Percentiles rank a stretch among this genome's conserved stretches.
phyloP scores from a whole-genome alignment of 2,329 filamentous ascomycete genomes.

The Aspergillus ruber region DNA sequence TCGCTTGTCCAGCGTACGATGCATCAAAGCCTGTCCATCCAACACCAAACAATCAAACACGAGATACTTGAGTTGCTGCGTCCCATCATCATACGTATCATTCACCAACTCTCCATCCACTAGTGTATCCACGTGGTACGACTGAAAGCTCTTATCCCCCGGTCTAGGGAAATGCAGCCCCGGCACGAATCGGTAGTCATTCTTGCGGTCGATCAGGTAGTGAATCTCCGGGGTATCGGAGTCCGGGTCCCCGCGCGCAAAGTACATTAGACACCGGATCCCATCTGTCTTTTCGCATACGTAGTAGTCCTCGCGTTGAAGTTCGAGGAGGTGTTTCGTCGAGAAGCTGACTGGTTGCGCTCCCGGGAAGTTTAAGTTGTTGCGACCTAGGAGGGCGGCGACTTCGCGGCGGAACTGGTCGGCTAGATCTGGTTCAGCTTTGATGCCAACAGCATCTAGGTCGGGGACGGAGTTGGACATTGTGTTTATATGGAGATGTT shows the following conservation, averaged over 20 bases:
- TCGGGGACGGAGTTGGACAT: constrained; percentile 38
- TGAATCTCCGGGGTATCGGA: constrained; percentile 64
- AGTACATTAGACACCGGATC: constrained; percentile 89
- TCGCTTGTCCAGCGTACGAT: constrained; percentile 77
- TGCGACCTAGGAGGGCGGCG: constrained; percentile 65
- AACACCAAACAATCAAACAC: constrained; percentile 90
- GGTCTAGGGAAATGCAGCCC: constrained; percentile 75
- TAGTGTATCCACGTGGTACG: constrained; percentile 73
- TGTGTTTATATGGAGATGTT: constrained; percentile 1
- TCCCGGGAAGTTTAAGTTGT: constrained; percentile 67
- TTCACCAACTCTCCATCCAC: constrained; percentile 91
- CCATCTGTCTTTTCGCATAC: constrained; percentile 98
- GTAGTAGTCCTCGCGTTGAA: constrained; percentile 82
- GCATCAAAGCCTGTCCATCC: constrained; percentile 68
- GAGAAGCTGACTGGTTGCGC: constrained; percentile 94
- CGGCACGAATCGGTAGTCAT: constrained; percentile 86
- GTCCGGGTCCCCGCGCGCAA: constrained; percentile 51
- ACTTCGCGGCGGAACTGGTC: constrained; percentile 64
- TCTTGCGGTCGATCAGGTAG: constrained; percentile 95
- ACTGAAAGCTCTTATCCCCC: constrained; percentile 50
- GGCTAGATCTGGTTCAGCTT: constrained; percentile 56
- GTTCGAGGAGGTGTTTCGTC: constrained; percentile 71
- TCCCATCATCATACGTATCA: constrained; percentile 65
- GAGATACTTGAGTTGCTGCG: constrained; percentile 68
- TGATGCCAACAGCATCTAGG: constrained; percentile 50